Evolutionary conservation across 345 rosid genomes (phyloP).

Genomic region (Psidium friedrichsthalianum): DNA sequence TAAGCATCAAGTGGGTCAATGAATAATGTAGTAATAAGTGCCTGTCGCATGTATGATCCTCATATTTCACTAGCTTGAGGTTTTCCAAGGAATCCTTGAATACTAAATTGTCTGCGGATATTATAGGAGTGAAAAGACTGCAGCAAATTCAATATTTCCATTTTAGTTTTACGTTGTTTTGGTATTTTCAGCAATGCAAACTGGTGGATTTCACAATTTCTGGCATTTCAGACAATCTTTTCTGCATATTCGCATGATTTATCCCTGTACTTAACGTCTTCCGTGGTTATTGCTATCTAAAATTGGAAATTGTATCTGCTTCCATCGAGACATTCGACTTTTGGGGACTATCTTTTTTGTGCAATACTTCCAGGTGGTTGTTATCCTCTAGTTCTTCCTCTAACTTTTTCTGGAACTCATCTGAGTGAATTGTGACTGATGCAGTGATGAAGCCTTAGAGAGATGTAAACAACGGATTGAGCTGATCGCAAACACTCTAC

Average conservation of each 20-base stretch:
- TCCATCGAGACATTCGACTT: neutral
- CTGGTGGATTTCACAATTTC: neutral
- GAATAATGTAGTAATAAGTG: neutral
- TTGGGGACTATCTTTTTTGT: neutral
- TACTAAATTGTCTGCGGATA: neutral
- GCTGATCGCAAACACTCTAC: slow-evolving; percentile 63
- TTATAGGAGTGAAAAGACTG: neutral
- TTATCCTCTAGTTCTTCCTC: neutral
- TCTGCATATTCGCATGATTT: neutral
- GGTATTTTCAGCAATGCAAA: neutral
- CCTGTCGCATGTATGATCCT: neutral
- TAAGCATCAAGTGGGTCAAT: neutral
- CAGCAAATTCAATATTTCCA: neutral
- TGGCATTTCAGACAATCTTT: neutral
- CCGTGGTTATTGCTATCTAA: neutral
- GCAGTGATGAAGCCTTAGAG: slow-evolving; percentile 54
- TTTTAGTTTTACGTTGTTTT: neutral
- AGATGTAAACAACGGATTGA: slow-evolving; percentile 64
- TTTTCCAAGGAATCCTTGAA: neutral
- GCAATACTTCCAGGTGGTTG: neutral
- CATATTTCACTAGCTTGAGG: neutral
- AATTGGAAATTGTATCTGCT: neutral
- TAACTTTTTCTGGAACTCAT: neutral
- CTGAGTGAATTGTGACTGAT: neutral
- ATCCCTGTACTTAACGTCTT: neutral